These are phyloP conservation scores for Zygotorulaspora florentina DNA, from an alignment of 805 yeast species.

Conservation along the genomic window DNA sequence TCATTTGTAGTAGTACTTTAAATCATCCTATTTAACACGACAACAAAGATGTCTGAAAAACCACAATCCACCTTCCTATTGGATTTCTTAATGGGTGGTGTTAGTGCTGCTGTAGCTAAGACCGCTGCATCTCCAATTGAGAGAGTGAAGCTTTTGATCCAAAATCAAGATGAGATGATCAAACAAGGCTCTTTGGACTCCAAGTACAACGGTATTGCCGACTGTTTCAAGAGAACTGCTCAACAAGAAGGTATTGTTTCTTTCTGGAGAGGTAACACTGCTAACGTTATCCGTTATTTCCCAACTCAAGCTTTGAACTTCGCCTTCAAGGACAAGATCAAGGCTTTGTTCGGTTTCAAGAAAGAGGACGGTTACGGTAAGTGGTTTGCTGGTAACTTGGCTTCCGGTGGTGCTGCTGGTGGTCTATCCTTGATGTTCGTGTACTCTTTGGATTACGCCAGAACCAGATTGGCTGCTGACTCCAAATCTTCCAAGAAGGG, in stretches of 20 bases:
- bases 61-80: slow-evolving; percentile 45
- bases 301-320: slow-evolving; percentile 98
- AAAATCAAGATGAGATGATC: slow-evolving; percentile 97
- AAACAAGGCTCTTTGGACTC: slow-evolving; percentile 92
- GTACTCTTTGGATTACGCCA: slow-evolving; percentile 96
- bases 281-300: slow-evolving; percentile 98
- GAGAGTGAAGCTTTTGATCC: slow-evolving; percentile 93
- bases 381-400: slow-evolving; percentile 98
- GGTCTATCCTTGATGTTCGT: slow-evolving; percentile 91
- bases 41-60: slow-evolving; percentile 23
- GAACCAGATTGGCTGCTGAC: slow-evolving; percentile 98
- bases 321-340: slow-evolving; percentile 97
- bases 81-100: slow-evolving; percentile 96
- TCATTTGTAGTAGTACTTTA: slow-evolving; percentile 1
- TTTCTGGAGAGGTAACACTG: slow-evolving; percentile 99
- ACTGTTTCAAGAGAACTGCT: slow-evolving; percentile 93
- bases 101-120: slow-evolving; percentile 97
- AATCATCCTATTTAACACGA: slow-evolving; percentile 4
- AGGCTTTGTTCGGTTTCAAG: slow-evolving; percentile 94
- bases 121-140: slow-evolving; percentile 98
- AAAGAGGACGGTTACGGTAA: slow-evolving; percentile 88
- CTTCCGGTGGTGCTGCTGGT: slow-evolving; percentile 99
- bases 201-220: slow-evolving; percentile 85
- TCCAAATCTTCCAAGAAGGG: slow-evolving; percentile 81
- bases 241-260: slow-evolving; percentile 87